Base-by-base conservation (phyloP, 2,329 filamentous ascomycete genomes). In the Trichoderma arundinaceum region DNA sequence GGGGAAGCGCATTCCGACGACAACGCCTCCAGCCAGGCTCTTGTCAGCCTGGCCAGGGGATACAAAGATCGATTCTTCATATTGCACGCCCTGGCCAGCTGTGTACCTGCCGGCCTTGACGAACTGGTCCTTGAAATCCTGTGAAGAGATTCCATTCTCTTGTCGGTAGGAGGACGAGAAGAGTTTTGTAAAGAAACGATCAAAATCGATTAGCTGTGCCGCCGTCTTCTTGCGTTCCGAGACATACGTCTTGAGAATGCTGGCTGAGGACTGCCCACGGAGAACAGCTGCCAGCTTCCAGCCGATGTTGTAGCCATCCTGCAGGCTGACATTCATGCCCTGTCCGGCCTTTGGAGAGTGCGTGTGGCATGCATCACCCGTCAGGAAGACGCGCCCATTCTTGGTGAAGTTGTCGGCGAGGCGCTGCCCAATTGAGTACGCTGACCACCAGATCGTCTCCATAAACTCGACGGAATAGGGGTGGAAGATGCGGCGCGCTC, bases 41-140 rank as follows among this genome's bases (percentile, higher is more conserved):
- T 44, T n/a, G 41, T 57, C 53, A 7, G 22, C 5, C 22, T 22
- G n/a, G 15, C 28, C 9, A 10, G 53, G 39, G 7, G 53, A 57
- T 44, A 57, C n/a, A 57, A 57, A 44, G 39, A 57, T 7, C 4
- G 53, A 44, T 44, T 57, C 22, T 17, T 57, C 53, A 22, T 57
- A 57, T 57, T n/a, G 28, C 53, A 57, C 53, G 53, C 53, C 53
- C 13, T 57, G 53, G 15, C 53, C 53, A 4, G 53, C 53, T 33
- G 53, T 57, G 15, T 57, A 57, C 22, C 53, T 5, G 9, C 53
- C 53, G 8, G 53, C 53, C 9, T 57, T 57, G 39, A 57, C 53
- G 33, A 57, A 57, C 5, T 57, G 39, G 22, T 57, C 39, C 22
- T 44, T 57, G 39, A 57, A 57, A 8, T 57, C 22, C 28, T 33